Evolutionary conservation across 2,329 filamentous ascomycete species (phyloP).

Genomic region (Paraphaeosphaeria minitans): DNA sequence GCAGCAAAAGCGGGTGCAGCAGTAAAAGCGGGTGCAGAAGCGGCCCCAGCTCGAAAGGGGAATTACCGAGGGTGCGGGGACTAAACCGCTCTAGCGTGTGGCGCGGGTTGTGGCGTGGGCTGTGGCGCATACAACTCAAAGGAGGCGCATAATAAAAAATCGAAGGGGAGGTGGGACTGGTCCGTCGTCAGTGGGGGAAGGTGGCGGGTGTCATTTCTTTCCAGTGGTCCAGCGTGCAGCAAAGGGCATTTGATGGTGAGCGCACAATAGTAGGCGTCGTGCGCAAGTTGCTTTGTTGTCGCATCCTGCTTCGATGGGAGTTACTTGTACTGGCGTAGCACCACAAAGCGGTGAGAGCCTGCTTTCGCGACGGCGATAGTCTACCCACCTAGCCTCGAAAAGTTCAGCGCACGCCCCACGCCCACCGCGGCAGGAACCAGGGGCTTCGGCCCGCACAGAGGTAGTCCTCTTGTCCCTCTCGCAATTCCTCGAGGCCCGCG

Average conservation of each 20-base stretch:
- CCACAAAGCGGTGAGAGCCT: conserved; percentile 22
- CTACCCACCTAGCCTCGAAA: conserved; percentile 21
- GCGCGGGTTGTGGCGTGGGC: conserved; percentile 11
- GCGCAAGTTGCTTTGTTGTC: conserved; percentile 11
- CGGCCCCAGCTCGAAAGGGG: neutral
- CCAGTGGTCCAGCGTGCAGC: neutral
- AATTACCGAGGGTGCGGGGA: neutral
- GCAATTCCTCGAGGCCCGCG: neutral
- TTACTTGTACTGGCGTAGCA: neutral
- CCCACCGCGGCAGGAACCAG: conserved; percentile 1
- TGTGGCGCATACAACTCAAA: conserved; percentile 10
- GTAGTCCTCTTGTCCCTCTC: neutral
- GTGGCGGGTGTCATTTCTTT: neutral
- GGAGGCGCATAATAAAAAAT: too few relatives aligned
- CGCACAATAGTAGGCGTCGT: conserved; percentile 21
- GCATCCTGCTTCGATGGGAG: neutral
- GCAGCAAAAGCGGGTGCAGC: too few relatives aligned
- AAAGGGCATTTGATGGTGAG: conserved; percentile 1
- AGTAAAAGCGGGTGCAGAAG: too few relatives aligned
- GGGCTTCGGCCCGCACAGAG: conserved; percentile 9
- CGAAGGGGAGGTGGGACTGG: neutral
- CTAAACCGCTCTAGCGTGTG: neutral
- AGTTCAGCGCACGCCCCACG: conserved; percentile 19
- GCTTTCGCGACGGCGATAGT: conserved; percentile 7
- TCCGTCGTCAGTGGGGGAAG: conserved; percentile 1